Base-by-base conservation (phyloP, 176 grass and related monocot genomes). In the Carex pumila region DNA sequence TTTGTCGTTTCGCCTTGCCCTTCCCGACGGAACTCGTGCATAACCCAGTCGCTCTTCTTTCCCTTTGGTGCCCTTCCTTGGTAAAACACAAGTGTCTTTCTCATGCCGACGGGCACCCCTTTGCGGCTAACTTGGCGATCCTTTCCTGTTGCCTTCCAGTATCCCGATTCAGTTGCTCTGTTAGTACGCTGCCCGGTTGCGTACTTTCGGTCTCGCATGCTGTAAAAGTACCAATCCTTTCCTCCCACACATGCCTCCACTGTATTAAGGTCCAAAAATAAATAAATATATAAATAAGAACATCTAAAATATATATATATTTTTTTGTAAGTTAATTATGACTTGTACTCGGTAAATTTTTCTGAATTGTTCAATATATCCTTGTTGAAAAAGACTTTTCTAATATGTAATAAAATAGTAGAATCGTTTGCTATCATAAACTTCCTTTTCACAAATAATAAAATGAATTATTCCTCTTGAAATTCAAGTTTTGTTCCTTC, bases 81-180 rank as follows among this genome's bases (percentile, higher is more conserved):
- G 50, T 98, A 98, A 69, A 98, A 98, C 30, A 98, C 95, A 9
- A 98, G 88, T 10, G 95, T 98, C 94, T 98, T 98, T 12, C 95
- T 89, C 95, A 95, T 98, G 29, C 95, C 95, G 2, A 94, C 89
- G 2, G 89, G 86, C 7, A 90, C 79, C 3, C 95, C 92, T 79
- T 92, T 84, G 37, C 86, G 84, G 63, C 49, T 94, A 66, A 98
- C 87, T 5, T 83, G 41, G 1, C 95, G 90, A 43, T 98, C 95
- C 85, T 93, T 98, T 11, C 95, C 95, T 0, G 95, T 98, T 2
- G 92, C 95, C 84, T 98, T 98, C 95, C 95, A 98, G 17, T 98
- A 98, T 13, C 95, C 95, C 0, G 89, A 94, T 81, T 90, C 79
- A 8, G 95, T 98, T 21, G 95, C 92, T 83, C 95, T 91, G 79